Conservation (phyloP, 331 rosid species). For the Saraca asoca region DNA sequence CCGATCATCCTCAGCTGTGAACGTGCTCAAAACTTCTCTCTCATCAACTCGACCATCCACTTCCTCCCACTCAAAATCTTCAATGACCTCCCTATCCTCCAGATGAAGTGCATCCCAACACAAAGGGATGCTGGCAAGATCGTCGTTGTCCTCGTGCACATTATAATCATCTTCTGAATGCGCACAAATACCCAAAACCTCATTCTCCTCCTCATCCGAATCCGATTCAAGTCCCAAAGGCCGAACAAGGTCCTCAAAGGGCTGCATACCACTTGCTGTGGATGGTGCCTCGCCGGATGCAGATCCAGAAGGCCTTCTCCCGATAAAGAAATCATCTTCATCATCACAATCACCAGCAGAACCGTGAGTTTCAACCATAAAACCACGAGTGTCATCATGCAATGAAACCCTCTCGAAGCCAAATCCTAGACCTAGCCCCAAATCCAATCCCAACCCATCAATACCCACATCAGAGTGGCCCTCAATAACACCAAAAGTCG, state of each 20-base stretch:
- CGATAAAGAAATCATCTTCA: constrained; percentile 45
- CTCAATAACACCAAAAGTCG: constrained; percentile 53
- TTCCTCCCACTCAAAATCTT: constrained; percentile 91
- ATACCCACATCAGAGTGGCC: constrained; percentile 41
- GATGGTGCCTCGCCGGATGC: constrained; percentile 39
- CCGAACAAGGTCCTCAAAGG: constrained; percentile 32
- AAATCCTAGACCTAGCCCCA: constrained; percentile 44
- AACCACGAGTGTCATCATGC: constrained; percentile 32
- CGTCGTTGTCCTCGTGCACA: constrained; percentile 47
- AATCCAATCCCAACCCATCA: constrained; percentile 47
- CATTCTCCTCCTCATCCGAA: constrained; percentile 53
- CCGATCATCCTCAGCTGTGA: constrained; percentile 42
- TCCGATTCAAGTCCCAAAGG: constrained; percentile 57
- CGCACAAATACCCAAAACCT: constrained; percentile 39
- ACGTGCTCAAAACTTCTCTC: constrained; percentile 57
- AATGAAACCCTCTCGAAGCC: constrained; percentile 38
- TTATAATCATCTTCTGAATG: constrained; percentile 56
- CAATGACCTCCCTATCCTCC: constrained; percentile 58
- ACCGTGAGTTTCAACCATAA: constrained; percentile 29
- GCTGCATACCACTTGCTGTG: constrained; percentile 22
- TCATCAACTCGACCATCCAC: constrained; percentile 64
- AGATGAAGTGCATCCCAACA: constrained; percentile 71
- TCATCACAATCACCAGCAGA: constrained; percentile 13
- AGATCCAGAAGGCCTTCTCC: constrained; percentile 45
- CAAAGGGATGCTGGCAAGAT: constrained; percentile 50